Base-by-base conservation (phyloP, 148 eudicot species). In the Rhododendron griersonianum region DNA sequence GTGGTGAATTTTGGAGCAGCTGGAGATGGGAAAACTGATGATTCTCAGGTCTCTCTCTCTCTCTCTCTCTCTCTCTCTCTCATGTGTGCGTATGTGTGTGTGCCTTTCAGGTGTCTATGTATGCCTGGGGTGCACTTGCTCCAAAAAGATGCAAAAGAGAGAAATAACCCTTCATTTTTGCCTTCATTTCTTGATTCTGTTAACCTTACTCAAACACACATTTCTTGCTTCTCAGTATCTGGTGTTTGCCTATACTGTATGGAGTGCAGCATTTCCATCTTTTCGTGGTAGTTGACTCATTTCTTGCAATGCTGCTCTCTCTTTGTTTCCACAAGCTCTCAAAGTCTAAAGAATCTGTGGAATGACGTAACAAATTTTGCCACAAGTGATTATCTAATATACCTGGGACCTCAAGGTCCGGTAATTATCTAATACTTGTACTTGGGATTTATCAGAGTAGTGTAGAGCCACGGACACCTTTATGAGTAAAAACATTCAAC, bases 21-120 rank as follows among this genome's bases (percentile, higher is more conserved):
- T 78, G 94, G 94, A 86, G 87, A 92, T 76, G 94, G 92, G 81
- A 63, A 28, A 88, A 69, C 89, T 18, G 94, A 92, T 85, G 94
- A 92, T 82, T 91, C 92, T 13, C 81, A 86, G 79, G 94, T n/a
- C n/a, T n/a, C 78, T 44, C 57, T 83, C 23, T 14, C 53, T 77
- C 71, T 47, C 77, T 50, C 50, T 47, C 50, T 47, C 50, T 47
- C 50, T 44, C 57, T 83, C 23, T 14, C 53, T 77, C 71, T 47
- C 76, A 19, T 7, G 10, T 23, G 67, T 59, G 23, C 2, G 8
- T 7, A 7, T 48, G 55, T 55, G 18, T 3, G 59, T 14, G 59
- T 1, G 28, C 11, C 69, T 63, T 23, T 23, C 69, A 23, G 69
- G 69, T 2, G 69, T 23, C 30, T 33, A 5, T 30, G 15, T 23